Conservation (phyloP, 2,329 filamentous ascomycete species). For the Fusarium odoratissimum region DNA sequence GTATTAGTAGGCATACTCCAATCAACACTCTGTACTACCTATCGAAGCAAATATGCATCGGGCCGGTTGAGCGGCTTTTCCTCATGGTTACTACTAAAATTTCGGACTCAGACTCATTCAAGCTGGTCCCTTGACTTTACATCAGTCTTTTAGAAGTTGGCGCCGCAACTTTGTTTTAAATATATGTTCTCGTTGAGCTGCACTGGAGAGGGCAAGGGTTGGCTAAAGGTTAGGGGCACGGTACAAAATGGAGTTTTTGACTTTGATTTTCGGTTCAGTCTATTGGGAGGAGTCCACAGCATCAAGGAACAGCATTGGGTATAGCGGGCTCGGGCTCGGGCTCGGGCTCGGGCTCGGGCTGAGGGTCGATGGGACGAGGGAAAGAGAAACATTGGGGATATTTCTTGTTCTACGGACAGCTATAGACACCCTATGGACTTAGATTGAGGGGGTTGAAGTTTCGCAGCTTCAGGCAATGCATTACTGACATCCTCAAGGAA, state of each 20-base stretch:
- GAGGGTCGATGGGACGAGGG: background rate
- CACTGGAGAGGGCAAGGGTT: background rate
- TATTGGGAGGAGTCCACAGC: constrained; percentile 9
- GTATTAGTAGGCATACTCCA: background rate
- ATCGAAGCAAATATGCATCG: constrained; percentile 1
- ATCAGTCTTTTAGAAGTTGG: constrained; percentile 17
- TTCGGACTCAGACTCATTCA: constrained; percentile 17
- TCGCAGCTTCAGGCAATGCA: constrained; percentile 33
- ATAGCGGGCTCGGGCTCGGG: background rate
- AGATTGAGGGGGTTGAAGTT: constrained; percentile 32
- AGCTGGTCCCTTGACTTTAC: background rate
- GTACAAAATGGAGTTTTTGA: constrained; percentile 25
- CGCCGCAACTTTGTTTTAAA: constrained; percentile 13
- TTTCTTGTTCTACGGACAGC: constrained; percentile 21
- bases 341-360: background rate
- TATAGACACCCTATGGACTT: constrained; percentile 34
- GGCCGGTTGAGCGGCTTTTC: background rate
- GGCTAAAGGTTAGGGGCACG: constrained; percentile 5
- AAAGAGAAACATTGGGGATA: constrained; percentile 4
- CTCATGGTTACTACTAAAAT: background rate
- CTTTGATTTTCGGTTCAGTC: constrained; percentile 5
- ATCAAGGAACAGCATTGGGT: constrained; percentile 13
- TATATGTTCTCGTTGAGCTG: background rate
- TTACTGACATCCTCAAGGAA: constrained; percentile 13
- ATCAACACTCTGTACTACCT: constrained; percentile 12